Evolutionary conservation across 805 yeast species (phyloP).

Genomic region (Nakazawaea peltata): DNA sequence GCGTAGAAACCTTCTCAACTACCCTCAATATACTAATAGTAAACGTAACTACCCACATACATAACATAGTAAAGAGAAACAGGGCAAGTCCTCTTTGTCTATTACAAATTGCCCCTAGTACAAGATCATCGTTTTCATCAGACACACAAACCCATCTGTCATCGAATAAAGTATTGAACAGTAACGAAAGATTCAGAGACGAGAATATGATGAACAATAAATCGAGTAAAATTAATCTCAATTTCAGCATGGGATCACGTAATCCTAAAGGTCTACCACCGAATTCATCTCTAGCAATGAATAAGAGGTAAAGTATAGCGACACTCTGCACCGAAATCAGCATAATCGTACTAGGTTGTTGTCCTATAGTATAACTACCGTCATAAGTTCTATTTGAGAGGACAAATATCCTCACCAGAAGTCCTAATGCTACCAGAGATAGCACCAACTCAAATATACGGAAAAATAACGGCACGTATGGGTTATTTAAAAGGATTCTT

Average conservation of each 20-base stretch:
- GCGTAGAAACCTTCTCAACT: slow-evolving; percentile 48
- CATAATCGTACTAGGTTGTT: slow-evolving; percentile 89
- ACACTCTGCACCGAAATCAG: slow-evolving; percentile 77
- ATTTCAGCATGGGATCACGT: slow-evolving; percentile 75
- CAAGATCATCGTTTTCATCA: slow-evolving; percentile 18
- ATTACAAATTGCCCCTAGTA: slow-evolving; percentile 51
- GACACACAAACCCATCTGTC: slow-evolving; percentile 68
- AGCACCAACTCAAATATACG: slow-evolving; percentile 53
- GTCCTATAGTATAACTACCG: slow-evolving; percentile 38
- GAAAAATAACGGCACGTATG: slow-evolving; percentile 73
- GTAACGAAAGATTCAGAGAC: slow-evolving; percentile 77
- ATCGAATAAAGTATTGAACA: slow-evolving; percentile 79
- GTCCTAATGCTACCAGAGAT: slow-evolving; percentile 59
- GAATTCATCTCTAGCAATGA: slow-evolving; percentile 87
- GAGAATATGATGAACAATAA: slow-evolving; percentile 81
- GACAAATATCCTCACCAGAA: slow-evolving; percentile 55
- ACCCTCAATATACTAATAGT: slow-evolving; percentile 77
- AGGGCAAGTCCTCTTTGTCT: slow-evolving; percentile 75
- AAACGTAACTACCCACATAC: slow-evolving; percentile 81
- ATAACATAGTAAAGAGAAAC: slow-evolving; percentile 65
- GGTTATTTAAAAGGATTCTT: slow-evolving; percentile 60
- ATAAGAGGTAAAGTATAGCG: slow-evolving; percentile 69
- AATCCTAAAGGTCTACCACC: slow-evolving; percentile 88
- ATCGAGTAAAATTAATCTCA: slow-evolving; percentile 75
- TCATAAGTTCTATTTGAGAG: slow-evolving; percentile 27